Base-by-base conservation (phyloP, 768 basidiomycete species). In the Chlorophyllum brunneum region DNA sequence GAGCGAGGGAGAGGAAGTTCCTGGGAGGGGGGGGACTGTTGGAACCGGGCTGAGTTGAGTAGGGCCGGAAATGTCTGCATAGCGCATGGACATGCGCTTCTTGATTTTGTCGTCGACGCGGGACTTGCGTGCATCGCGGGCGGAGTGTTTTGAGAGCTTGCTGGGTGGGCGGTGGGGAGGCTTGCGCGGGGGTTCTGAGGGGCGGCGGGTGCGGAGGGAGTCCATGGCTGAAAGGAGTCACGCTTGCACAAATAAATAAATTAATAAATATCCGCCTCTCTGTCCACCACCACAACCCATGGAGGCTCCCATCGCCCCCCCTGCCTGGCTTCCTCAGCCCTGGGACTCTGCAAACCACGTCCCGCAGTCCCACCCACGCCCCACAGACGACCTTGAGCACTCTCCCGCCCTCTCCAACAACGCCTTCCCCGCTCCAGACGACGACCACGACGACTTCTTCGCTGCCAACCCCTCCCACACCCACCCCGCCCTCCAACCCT, bases 61-160 rank as follows among this genome's bases (percentile, higher is more conserved):
- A 5, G 86, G 88, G n/a, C 78, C 72, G 1, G 86, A 86, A 49
- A 91, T 86, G 58, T 90, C 88, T 33, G 88, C 91, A 79, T 90
- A 97, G 65, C 94, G 85, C 80, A 86, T 89, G 13, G 93, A 94
- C 85, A 97, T 87, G 63, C 95, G 88, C 70, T 92, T 92, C 80
- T 92, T 93, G 69, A 97, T 93, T 73, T 89, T 92, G 78, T 95
- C 95, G 66, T 93, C 79, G 54, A 85, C 77, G 55, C 76, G 71
- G 54, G 78, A 75, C 63, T 77, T 83, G 64, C 77, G 74, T 4
- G 68, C 68, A 64, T 78, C 76, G 59, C 73, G 70, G 5, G 67
- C 62, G 24, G 65, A 64, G 22, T 67, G 58, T 56, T 71, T 73
- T 34, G 70, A 57, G 27, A 70, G 66, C 52, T 70, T 74, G 31